Evolutionary conservation across 495 filamentous ascomycete species (phyloP).

Genomic region (Aspergillus egyptiacus): DNA sequence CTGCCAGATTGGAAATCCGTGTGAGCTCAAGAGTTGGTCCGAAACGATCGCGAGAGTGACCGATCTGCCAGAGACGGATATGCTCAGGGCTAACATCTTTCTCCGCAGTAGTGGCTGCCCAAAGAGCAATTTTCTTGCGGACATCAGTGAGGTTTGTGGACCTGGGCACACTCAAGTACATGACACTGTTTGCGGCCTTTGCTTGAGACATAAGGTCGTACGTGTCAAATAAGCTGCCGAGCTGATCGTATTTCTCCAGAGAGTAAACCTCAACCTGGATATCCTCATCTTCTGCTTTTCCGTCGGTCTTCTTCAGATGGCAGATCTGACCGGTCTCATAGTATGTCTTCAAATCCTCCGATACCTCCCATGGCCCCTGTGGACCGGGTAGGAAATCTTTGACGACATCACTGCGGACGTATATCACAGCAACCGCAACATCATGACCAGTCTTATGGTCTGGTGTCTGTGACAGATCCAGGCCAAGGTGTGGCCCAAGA

Average conservation of each 20-base stretch:
- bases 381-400: conserved; percentile 38
- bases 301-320: conserved; percentile 8
- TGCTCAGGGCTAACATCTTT: conserved; percentile 25
- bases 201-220: conserved; percentile 45
- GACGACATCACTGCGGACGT: conserved; percentile 51
- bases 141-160: conserved; percentile 36
- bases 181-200: conserved; percentile 32
- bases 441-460: conserved; percentile 49
- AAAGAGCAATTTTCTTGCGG: conserved; percentile 37
- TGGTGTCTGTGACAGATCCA: conserved; percentile 29
- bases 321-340: conserved; percentile 31
- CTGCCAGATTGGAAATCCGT: conserved; percentile 32
- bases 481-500: conserved; percentile 48
- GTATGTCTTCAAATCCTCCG: conserved; percentile 31
- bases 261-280: conserved; percentile 42
- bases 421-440: conserved; percentile 52
- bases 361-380: conserved; percentile 38
- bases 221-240: conserved; percentile 38
- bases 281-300: conserved; percentile 13
- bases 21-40: conserved; percentile 34
- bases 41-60: conserved; percentile 32
- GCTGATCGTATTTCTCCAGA: conserved; percentile 28
- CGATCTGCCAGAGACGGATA: conserved; percentile 42
- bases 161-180: conserved; percentile 38
- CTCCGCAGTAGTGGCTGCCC: conserved; percentile 24